A percentile compares a stretch with the other conserved stretches of the same genome.
Conservation (phyloP, 768 basidiomycete genomes). For the Guyanaporus albipodus region DNA sequence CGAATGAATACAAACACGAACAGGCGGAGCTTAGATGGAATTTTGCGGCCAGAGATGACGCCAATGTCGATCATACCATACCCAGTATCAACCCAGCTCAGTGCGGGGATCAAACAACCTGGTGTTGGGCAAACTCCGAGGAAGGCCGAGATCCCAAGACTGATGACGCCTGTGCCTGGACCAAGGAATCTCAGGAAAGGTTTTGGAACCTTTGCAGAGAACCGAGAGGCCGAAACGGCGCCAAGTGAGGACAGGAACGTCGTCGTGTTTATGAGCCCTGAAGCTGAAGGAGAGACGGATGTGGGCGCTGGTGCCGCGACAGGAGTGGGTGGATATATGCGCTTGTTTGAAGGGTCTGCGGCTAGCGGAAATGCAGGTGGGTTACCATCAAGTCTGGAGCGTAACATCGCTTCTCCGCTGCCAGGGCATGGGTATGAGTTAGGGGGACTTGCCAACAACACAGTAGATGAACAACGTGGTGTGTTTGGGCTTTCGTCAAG, state of each 20-base stretch:
- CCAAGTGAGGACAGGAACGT: background rate
- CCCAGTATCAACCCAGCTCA: slow-evolving; percentile 6
- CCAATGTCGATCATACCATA: slow-evolving; percentile 26
- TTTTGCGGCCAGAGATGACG: slow-evolving; percentile 17
- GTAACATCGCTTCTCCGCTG: slow-evolving; percentile 16
- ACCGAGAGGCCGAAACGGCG: slow-evolving; percentile 3
- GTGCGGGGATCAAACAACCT: slow-evolving; percentile 1
- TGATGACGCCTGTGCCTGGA: slow-evolving; percentile 18
- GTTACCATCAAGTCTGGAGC: slow-evolving; percentile 2
- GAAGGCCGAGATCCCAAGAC: slow-evolving; percentile 15
- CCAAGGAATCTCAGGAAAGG: slow-evolving; percentile 14
- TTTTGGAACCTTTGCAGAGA: background rate
- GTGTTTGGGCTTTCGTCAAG: slow-evolving; percentile 7
- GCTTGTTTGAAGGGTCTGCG: slow-evolving; percentile 7
- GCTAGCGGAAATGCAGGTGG: background rate
- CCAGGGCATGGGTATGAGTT: slow-evolving; percentile 19
- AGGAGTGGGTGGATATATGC: slow-evolving; percentile 26
- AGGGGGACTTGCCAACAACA: background rate
- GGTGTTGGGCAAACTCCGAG: slow-evolving; percentile 18
- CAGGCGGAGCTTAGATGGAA: slow-evolving; percentile 24
- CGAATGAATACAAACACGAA: background rate
- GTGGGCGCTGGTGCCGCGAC: background rate
- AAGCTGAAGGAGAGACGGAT: slow-evolving; percentile 5
- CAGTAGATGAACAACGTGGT: background rate
- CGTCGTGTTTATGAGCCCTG: slow-evolving; percentile 1